Conservation (phyloP, 371 early-diverging fungal species). For the Mortierella sp. region DNA sequence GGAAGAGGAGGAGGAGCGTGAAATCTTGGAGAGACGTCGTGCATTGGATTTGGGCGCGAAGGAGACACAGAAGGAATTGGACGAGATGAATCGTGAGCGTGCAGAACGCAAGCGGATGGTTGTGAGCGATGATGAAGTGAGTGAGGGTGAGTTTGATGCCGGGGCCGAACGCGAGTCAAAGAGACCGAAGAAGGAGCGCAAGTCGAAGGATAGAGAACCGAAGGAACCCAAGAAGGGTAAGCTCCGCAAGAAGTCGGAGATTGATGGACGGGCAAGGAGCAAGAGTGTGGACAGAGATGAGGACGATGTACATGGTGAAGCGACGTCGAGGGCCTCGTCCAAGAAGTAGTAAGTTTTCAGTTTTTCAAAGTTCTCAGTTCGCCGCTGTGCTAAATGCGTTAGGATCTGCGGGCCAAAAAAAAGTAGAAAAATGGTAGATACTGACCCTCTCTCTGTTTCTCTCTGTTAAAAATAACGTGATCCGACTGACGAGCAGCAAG, state of each 20-base stretch:
- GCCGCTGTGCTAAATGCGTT: too few species aligned
- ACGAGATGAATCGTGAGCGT: slow-evolving; percentile 52
- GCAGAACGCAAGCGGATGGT: slow-evolving; percentile 52
- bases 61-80: slow-evolving; percentile 50
- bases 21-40: slow-evolving; percentile 54
- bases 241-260: slow-evolving; percentile 50
- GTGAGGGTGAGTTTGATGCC: slow-evolving; percentile 33
- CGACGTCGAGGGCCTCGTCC: slow-evolving; percentile 21
- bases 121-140: slow-evolving; percentile 45
- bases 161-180: slow-evolving; percentile 35
- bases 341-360: slow-evolving; percentile 47
- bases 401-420: background rate
- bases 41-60: slow-evolving; percentile 56
- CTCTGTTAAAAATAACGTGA: background rate
- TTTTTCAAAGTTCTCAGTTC: too few species aligned
- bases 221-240: slow-evolving; percentile 52
- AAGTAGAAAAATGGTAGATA: background rate
- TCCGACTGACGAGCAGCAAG: slow-evolving; percentile 17
- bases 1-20: slow-evolving; percentile 54
- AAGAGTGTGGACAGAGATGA: slow-evolving; percentile 38
- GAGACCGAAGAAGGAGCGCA: slow-evolving; percentile 52
- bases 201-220: slow-evolving; percentile 52
- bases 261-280: slow-evolving; percentile 43
- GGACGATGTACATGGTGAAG: slow-evolving; percentile 27
- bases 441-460: background rate